Evolutionary conservation across 2,329 filamentous ascomycete species (phyloP).

Genomic region (Didymella lethalis): DNA sequence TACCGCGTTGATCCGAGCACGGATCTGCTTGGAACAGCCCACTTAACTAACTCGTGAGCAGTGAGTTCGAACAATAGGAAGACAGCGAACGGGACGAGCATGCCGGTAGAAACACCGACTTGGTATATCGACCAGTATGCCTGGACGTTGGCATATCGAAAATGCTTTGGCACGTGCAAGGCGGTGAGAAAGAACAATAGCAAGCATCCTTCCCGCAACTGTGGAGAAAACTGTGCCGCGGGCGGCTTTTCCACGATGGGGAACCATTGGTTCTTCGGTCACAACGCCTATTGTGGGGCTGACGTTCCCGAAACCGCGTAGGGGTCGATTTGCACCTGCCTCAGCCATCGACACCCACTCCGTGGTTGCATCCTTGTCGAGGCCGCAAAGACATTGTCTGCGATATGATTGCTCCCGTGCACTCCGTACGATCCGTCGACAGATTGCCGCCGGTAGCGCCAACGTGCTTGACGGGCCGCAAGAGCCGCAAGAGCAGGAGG

Average conservation of each 20-base stretch:
- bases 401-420: neutral
- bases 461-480: too few relatives aligned
- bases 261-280: neutral
- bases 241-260: neutral
- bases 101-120: neutral
- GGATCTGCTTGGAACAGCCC: neutral
- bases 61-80: conserved; percentile 10
- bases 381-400: neutral
- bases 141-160: neutral
- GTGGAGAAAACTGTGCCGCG: conserved; percentile 4
- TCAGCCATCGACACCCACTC: neutral
- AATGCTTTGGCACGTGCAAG: neutral
- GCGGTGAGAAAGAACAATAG: conserved; percentile 12
- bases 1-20: neutral
- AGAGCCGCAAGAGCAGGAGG: neutral
- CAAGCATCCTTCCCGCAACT: conserved; percentile 20
- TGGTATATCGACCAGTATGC: neutral
- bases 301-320: neutral
- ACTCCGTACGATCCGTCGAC: neutral
- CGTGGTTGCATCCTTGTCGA: neutral
- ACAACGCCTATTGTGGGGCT: neutral
- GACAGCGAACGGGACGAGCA: neutral
- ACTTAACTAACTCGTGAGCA: conserved; percentile 1
- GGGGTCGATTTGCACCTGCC: neutral
- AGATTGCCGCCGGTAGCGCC: neutral